Percentiles rank a stretch among this genome's conserved stretches.
Conservation (phyloP, 2,329 filamentous ascomycete genomes). For the Fusarium nematophilum region DNA sequence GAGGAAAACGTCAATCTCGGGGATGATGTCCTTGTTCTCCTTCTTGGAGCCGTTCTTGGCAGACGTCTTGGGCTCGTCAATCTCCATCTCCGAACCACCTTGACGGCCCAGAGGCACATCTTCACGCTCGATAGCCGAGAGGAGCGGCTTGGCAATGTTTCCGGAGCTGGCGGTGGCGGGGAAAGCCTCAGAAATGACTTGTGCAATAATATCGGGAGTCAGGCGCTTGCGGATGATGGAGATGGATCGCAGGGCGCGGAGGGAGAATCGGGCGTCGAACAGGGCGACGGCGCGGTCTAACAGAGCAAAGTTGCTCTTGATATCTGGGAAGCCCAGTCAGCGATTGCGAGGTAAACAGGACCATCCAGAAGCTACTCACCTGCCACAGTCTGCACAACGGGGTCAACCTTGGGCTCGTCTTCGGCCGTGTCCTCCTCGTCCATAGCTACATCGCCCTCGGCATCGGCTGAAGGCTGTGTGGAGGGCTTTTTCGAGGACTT, state of each 20-base stretch:
- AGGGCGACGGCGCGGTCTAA: slow-evolving; percentile 91
- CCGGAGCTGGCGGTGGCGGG: slow-evolving; percentile 70
- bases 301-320: slow-evolving; percentile 92
- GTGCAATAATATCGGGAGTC: slow-evolving; percentile 81
- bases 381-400: slow-evolving; percentile 68
- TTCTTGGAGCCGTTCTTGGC: slow-evolving; percentile 70
- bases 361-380: slow-evolving; percentile 56
- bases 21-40: slow-evolving; percentile 79
- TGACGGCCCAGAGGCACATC: slow-evolving; percentile 71
- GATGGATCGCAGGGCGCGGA: slow-evolving; percentile 93
- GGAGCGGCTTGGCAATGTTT: slow-evolving; percentile 74
- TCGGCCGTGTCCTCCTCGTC: slow-evolving; percentile 69
- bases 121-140: slow-evolving; percentile 76
- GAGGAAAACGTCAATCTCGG: slow-evolving; percentile 90
- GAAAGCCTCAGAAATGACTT: slow-evolving; percentile 85
- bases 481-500: slow-evolving; percentile 72
- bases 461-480: slow-evolving; percentile 66
- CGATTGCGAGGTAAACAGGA: slow-evolving; percentile 6
- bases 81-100: slow-evolving; percentile 75
- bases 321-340: slow-evolving; percentile 70
- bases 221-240: slow-evolving; percentile 94
- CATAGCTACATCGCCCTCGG: slow-evolving; percentile 79
- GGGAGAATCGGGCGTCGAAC: slow-evolving; percentile 95
- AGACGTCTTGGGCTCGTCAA: slow-evolving; percentile 69
- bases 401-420: slow-evolving; percentile 68